Evolutionary conservation across 768 basidiomycete genomes (phyloP).

Genomic region (Tephrocybe rancida): DNA sequence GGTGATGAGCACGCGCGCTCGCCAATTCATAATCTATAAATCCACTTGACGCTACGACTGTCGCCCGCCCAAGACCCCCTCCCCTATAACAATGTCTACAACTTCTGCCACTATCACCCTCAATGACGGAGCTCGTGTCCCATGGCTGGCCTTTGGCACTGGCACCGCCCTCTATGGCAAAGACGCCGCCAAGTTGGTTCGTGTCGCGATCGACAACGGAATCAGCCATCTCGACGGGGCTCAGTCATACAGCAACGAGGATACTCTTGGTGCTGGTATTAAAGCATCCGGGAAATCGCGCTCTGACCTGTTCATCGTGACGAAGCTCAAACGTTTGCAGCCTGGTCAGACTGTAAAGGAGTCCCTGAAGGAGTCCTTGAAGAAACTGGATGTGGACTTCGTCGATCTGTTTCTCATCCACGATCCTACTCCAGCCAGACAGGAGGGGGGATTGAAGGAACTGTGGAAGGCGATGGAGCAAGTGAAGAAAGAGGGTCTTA

Average conservation of each 20-base stretch:
- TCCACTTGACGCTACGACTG: background rate
- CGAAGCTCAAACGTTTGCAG: conserved; percentile 49
- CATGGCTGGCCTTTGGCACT: conserved; percentile 65
- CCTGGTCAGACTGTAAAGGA: conserved; percentile 49
- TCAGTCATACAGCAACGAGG: conserved; percentile 60
- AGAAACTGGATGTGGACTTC: conserved; percentile 51
- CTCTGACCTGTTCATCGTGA: conserved; percentile 62
- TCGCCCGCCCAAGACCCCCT: no score
- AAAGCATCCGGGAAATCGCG: conserved; percentile 51
- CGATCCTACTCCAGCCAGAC: conserved; percentile 33
- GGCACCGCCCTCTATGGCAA: conserved; percentile 53
- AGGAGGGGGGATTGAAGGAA: conserved; percentile 46
- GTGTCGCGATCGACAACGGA: conserved; percentile 53
- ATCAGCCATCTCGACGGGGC: conserved; percentile 69
- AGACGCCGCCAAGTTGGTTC: conserved; percentile 44
- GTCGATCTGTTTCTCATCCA: conserved; percentile 73
- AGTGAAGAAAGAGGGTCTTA: conserved; percentile 45
- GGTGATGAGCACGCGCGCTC: no score
- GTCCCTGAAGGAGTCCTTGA: conserved; percentile 53
- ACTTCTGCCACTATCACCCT: conserved; percentile 38
- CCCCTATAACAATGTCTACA: conserved; percentile 10
- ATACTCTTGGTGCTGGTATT: conserved; percentile 52
- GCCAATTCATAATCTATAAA: no score
- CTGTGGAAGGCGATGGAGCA: conserved; percentile 67
- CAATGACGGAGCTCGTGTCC: conserved; percentile 55